Base-by-base conservation (phyloP, 352 stramenopile species). In the Elongisporangium anandrum region DNA sequence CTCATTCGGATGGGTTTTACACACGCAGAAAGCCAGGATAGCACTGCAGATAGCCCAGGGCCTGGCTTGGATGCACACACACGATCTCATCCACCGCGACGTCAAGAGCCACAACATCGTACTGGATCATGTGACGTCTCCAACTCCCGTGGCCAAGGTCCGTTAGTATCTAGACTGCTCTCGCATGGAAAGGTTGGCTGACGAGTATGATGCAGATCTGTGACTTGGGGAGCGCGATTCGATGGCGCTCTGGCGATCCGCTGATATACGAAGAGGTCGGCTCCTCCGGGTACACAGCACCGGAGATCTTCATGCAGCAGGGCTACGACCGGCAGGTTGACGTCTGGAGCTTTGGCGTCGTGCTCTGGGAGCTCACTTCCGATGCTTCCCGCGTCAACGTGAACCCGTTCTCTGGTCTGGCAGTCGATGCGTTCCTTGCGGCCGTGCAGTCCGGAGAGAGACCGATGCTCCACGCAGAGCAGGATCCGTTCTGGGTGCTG, bases 81-180 rank as follows among this genome's bases (percentile, higher is more conserved):
- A 72, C 48, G 47, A 69, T 52, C 60, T 82, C 23, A 64, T 79
- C 13, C 73, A 82, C 57, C 73, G 73, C 5, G 71, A 82, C 51
- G 64, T 82, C 49, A 82, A 82, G 60, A 63, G 57, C 10, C 65
- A 78, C 52, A 82, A 82, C 52, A 73, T 82, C 48, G 60, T 82
- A 21, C 26, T 79, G 38, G 57, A 45, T 52, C 51, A 17, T 45
- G 29, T 4, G 38, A 45, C 5, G 17, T 10, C 5, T 50, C 50
- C 61, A 57, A 45, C 41, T 56, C 65, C 48, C 23, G 22, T 64
- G 13, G 56, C 53, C 41, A 80, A 77, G 61, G 72, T 80, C 9
- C n/a, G 47, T 54, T 13, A 21, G 55, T 23, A 23, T 21, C 17
- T 3, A 8, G n/a, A 41, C 20, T 13, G n/a, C 52, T 48, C 7